A percentile compares a stretch with the other conserved stretches of the same genome.
phyloP scores from a whole-genome alignment of 2,329 filamentous ascomycete genomes.

The Cucurbitaria berberidis region DNA sequence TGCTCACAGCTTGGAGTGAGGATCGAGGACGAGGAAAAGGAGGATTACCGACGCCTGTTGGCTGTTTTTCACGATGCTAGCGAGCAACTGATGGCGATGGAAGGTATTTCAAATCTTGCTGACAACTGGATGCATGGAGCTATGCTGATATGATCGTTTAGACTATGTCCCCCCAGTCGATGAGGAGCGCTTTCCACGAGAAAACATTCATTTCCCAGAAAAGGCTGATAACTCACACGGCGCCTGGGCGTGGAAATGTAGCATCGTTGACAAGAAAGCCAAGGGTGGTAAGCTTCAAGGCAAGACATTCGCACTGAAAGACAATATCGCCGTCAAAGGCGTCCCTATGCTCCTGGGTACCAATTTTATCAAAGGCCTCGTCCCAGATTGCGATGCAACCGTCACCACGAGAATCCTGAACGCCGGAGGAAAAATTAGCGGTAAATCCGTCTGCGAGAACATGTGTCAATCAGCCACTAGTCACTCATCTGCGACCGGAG shows the following conservation, averaged over 20 bases:
- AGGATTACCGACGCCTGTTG: conserved; percentile 48
- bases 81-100: conserved; percentile 47
- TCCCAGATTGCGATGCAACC: conserved; percentile 33
- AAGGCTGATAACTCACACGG: conserved; percentile 46
- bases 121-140: background rate
- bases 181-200: conserved; percentile 44
- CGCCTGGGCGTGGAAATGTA: conserved; percentile 54
- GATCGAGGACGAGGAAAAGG: conserved; percentile 45
- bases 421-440: conserved; percentile 33
- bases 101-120: conserved; percentile 35
- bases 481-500: conserved; percentile 48
- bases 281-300: conserved; percentile 44
- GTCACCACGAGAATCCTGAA: conserved; percentile 39
- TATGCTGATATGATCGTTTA: background rate
- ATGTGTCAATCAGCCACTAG: conserved; percentile 41
- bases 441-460: conserved; percentile 44
- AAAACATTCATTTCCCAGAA: conserved; percentile 43
- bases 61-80: conserved; percentile 50
- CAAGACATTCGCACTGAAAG: conserved; percentile 42
- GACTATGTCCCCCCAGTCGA: conserved; percentile 45
- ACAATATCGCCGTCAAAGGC: conserved; percentile 41
- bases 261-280: conserved; percentile 38
- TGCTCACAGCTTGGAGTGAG: conserved; percentile 42
- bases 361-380: conserved; percentile 18
- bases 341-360: conserved; percentile 44